Percentiles rank a stretch among this genome's conserved stretches.
Evolutionary conservation across 192 early-diverging fungal species (phyloP).

Genomic region (Coemansia sp.): DNA sequence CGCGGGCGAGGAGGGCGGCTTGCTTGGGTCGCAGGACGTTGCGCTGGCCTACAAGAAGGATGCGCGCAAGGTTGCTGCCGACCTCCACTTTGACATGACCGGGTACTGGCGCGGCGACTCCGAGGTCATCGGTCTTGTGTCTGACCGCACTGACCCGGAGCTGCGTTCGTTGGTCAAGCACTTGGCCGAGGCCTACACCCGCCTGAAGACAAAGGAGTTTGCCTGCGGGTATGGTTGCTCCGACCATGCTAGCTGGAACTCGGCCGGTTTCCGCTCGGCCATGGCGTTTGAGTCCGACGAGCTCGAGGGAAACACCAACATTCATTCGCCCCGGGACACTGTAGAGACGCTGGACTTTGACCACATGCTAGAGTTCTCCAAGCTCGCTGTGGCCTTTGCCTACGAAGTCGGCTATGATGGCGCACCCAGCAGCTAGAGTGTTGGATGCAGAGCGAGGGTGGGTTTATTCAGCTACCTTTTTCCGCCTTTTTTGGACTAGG

Average conservation of each 20-base stretch:
- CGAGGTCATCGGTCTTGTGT: slow-evolving; percentile 73
- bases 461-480: neutral
- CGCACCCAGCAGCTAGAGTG: neutral
- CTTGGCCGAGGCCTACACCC: slow-evolving; percentile 62
- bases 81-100: slow-evolving; percentile 94
- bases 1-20: slow-evolving; percentile 83
- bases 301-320: slow-evolving; percentile 68
- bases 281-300: slow-evolving; percentile 78
- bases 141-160: slow-evolving; percentile 73
- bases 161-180: slow-evolving; percentile 53
- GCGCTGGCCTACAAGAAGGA: slow-evolving; percentile 61
- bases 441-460: neutral
- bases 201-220: slow-evolving; percentile 63
- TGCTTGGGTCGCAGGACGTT: slow-evolving; percentile 85
- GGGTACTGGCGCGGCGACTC: slow-evolving; percentile 67
- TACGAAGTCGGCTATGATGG: slow-evolving; percentile 63
- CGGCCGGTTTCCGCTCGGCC: slow-evolving; percentile 79
- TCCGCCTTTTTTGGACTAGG: too few species aligned
- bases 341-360: slow-evolving; percentile 72
- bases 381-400: slow-evolving; percentile 78
- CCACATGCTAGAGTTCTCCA: slow-evolving; percentile 87
- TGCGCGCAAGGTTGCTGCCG: slow-evolving; percentile 62
- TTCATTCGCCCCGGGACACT: slow-evolving; percentile 80
- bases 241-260: slow-evolving; percentile 90
- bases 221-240: slow-evolving; percentile 86